Evolutionary conservation across 1,284 basidiomycete genomes (phyloP).

Genomic region (Boletus albobrunnescens): DNA sequence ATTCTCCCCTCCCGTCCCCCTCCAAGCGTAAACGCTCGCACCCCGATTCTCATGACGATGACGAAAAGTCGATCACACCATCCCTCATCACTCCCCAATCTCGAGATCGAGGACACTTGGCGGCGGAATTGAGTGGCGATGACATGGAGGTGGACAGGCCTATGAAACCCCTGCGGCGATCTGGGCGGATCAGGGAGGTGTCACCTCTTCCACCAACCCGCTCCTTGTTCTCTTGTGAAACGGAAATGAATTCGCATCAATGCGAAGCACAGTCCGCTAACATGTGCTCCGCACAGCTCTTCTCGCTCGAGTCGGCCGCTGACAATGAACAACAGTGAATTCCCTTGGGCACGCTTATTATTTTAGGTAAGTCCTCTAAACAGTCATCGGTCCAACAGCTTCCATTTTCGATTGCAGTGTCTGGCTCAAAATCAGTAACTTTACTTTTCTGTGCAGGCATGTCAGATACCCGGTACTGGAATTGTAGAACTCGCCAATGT

Average conservation of each 20-base stretch:
- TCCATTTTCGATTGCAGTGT: constrained; percentile 17
- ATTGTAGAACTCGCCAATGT: constrained; percentile 25
- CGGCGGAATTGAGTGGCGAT: constrained; percentile 27
- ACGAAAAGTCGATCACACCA: constrained; percentile 16
- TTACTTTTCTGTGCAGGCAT: constrained; percentile 15
- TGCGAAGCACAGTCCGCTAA: constrained; percentile 17
- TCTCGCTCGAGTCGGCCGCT: constrained; percentile 15
- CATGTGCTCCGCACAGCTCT: constrained; percentile 20
- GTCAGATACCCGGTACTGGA: constrained; percentile 21
- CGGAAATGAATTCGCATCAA: constrained; percentile 36
- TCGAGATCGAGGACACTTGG: constrained; percentile 24
- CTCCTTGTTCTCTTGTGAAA: constrained; percentile 25
- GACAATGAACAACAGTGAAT: constrained; percentile 29
- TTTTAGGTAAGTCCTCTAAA: constrained; percentile 30
- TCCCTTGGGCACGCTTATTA: constrained; percentile 14
- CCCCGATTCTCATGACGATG: constrained; percentile 26
- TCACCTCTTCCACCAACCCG: constrained; percentile 24
- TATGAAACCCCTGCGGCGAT: constrained; percentile 36
- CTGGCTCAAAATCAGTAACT: constrained; percentile 20
- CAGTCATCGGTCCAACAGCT: constrained; percentile 10
- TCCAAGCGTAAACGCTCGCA: constrained; percentile 33
- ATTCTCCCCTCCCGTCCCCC: constrained; percentile 33
- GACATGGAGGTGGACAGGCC: constrained; percentile 34
- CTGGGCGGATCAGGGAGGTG: constrained; percentile 30
- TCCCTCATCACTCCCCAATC: constrained; percentile 13